Conservation (phyloP, 2,329 filamentous ascomycete genomes). For the Gliomastix tumulicola region DNA sequence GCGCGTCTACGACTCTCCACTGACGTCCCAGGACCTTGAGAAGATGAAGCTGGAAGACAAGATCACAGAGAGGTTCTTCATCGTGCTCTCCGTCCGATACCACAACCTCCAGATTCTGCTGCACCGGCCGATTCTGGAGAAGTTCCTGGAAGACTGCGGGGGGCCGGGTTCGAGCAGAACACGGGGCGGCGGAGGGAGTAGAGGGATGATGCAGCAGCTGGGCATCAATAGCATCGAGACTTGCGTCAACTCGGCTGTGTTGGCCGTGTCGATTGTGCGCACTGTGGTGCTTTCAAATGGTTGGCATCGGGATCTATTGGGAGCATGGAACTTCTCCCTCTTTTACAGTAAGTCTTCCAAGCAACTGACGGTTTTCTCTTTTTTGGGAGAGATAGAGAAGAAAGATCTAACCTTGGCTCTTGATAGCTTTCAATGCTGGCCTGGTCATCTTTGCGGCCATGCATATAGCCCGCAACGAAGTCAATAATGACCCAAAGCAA, state of each 20-base stretch:
- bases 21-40: not conserved
- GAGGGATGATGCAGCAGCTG: not conserved
- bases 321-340: not conserved
- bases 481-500: not conserved
- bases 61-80: not conserved
- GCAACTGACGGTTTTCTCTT: too few relatives aligned
- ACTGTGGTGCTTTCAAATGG: not conserved
- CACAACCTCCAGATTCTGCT: conserved; percentile 5
- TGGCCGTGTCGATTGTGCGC: not conserved
- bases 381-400: too few relatives aligned
- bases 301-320: not conserved
- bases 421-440: not conserved
- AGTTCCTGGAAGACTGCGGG: conserved; percentile 2
- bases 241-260: not conserved
- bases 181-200: not conserved
- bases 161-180: not conserved
- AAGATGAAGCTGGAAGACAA: not conserved
- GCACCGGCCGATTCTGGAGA: conserved; percentile 4
- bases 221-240: not conserved
- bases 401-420: too few relatives aligned
- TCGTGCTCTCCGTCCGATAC: conserved; percentile 4
- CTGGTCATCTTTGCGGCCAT: not conserved
- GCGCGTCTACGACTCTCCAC: not conserved
- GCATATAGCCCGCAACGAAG: not conserved
- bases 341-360: not conserved